Percentiles rank a stretch among this genome's conserved stretches.
Conservation (phyloP, 1,284 basidiomycete genomes). For the Pterula multifida region DNA sequence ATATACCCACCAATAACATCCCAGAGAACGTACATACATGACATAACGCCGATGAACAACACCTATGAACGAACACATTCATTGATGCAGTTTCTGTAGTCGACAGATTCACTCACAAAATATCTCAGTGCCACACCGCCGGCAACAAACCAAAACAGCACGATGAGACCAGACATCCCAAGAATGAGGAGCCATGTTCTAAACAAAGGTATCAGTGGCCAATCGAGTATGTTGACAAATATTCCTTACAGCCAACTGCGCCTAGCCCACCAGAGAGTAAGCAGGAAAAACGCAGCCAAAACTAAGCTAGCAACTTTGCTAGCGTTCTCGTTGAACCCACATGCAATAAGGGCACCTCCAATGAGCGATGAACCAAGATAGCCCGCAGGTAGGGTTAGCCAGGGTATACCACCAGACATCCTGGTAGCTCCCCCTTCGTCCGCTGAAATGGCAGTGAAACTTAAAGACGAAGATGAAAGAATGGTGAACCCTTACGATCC, state of each 20-base stretch:
- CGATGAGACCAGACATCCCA: slow-evolving; percentile 63
- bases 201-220: slow-evolving; percentile 2
- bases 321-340: slow-evolving; percentile 90
- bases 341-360: slow-evolving; percentile 81
- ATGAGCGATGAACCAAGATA: slow-evolving; percentile 91
- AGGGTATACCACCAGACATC: slow-evolving; percentile 87
- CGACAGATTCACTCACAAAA: slow-evolving; percentile 32
- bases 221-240: neutral
- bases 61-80: slow-evolving; percentile 35
- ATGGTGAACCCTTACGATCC: slow-evolving; percentile 43
- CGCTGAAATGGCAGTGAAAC: slow-evolving; percentile 43
- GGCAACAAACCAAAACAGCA: slow-evolving; percentile 79
- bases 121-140: slow-evolving; percentile 62
- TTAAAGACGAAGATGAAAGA: slow-evolving; percentile 19
- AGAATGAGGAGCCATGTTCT: slow-evolving; percentile 68
- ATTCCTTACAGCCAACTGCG: slow-evolving; percentile 55
- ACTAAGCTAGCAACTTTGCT: slow-evolving; percentile 82
- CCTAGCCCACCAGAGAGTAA: slow-evolving; percentile 88
- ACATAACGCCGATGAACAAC: slow-evolving; percentile 94
- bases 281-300: slow-evolving; percentile 78
- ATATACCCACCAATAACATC: slow-evolving; percentile 62
- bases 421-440: slow-evolving; percentile 89
- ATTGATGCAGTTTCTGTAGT: slow-evolving; percentile 8
- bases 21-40: slow-evolving; percentile 79
- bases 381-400: slow-evolving; percentile 80